Evolutionary conservation across 2,329 filamentous ascomycete species (phyloP).

Genomic region (Cordyceps fumosorosea): DNA sequence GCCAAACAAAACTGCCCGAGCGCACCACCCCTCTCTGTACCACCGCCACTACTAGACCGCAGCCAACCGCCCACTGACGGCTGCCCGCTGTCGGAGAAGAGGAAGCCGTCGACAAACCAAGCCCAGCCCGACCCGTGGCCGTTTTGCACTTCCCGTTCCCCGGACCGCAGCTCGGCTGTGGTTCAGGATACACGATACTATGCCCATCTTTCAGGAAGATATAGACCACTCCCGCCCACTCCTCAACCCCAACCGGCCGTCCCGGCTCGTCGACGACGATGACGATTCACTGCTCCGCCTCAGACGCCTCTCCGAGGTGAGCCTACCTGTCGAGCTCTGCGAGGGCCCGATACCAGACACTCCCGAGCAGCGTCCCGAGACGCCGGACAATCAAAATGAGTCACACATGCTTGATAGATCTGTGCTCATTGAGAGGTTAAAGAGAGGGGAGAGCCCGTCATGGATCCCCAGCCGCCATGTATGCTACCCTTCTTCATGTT

Average conservation of each 20-base stretch:
- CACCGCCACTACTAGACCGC: neutral
- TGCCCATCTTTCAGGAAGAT: constrained; percentile 55
- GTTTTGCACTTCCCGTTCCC: constrained; percentile 14
- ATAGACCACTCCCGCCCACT: constrained; percentile 29
- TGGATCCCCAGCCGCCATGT: constrained; percentile 65
- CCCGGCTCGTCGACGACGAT: neutral
- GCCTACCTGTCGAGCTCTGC: constrained; percentile 54
- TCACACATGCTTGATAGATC: constrained; percentile 53
- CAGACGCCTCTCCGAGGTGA: constrained; percentile 48
- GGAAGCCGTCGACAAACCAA: neutral
- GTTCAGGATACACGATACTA: constrained; percentile 28
- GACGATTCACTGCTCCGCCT: neutral
- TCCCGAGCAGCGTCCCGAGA: constrained; percentile 22
- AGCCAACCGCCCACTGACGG: neutral
- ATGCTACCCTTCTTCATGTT: constrained; percentile 19
- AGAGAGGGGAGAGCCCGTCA: constrained; percentile 67
- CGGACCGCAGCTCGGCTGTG: constrained; percentile 27
- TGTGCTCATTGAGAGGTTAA: constrained; percentile 78
- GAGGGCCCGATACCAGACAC: constrained; percentile 48
- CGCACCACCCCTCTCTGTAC: neutral
- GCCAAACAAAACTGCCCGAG: neutral
- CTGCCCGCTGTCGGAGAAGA: neutral
- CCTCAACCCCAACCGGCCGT: constrained; percentile 16
- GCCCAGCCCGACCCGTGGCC: neutral
- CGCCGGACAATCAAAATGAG: constrained; percentile 20